Percentiles rank a stretch among this genome's conserved stretches.
Conservation (phyloP, 306 rosid species). For the Quercus parvula region DNA sequence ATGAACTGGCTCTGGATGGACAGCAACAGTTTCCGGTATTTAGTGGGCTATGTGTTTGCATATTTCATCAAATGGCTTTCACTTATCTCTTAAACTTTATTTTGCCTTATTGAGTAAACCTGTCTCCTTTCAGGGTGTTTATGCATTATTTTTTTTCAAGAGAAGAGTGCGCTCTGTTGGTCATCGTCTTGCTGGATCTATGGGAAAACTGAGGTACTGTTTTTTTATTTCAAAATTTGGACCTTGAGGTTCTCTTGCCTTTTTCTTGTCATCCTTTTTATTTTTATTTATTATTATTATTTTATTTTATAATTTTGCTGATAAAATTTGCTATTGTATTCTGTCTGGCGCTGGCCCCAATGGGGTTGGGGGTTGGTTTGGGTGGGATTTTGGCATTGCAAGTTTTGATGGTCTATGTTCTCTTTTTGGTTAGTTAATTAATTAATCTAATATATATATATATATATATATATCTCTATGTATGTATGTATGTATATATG, state of each 20-base stretch:
- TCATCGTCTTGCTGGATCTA: slow-evolving; percentile 79
- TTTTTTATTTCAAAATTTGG: background rate
- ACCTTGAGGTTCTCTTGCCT: background rate
- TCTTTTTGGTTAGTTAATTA: background rate
- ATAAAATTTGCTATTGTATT: background rate
- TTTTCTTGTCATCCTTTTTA: no score
- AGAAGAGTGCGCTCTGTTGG: slow-evolving; percentile 95
- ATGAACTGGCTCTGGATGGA: slow-evolving; percentile 86
- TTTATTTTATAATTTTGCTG: background rate
- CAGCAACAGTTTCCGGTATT: slow-evolving; percentile 92
- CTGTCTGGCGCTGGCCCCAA: background rate
- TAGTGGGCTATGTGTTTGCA: slow-evolving; percentile 13
- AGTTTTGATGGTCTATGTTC: background rate
- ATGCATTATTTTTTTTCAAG: slow-evolving; percentile 85
- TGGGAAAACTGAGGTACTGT: slow-evolving; percentile 85
- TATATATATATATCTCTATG: no score
- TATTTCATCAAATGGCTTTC: background rate
- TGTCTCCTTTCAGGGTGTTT: slow-evolving; percentile 70
- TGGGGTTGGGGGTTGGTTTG: background rate
- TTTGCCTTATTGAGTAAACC: slow-evolving; percentile 14
- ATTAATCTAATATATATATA: no score
- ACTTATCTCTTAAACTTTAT: background rate
- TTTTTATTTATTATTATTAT: no score
- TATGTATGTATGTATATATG: no score
- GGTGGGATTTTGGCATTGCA: background rate